Base-by-base conservation (phyloP, 202 grass and related monocot species). In the Zoysia matrella region DNA sequence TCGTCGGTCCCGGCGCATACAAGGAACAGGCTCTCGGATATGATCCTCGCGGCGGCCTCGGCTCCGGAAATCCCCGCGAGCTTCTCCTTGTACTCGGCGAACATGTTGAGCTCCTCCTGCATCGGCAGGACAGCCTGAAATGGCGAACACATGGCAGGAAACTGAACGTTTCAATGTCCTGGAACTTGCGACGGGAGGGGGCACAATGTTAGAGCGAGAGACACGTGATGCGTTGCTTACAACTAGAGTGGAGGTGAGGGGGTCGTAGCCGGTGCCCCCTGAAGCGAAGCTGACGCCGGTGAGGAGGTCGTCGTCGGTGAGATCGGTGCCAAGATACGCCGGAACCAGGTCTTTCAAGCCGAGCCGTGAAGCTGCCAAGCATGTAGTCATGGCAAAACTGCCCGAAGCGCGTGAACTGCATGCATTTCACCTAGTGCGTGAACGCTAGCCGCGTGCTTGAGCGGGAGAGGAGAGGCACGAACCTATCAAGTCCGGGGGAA, bases 281-380 rank as follows among this genome's bases (percentile, higher is more conserved):
- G 84, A 90, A 3, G 84, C 88, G 61, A 90, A 90, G 88, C 84
- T 90, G 58, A 90, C 84, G 52, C 88, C 88, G 3, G 88, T 90
- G 69, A 75, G 71, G 53, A 90, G 67, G 65, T 90, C 88, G 11
- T 60, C 46, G 50, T 81, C 77, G 55, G 74, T 67, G 36, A 90
- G 74, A 60, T 86, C 80, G 1, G 80, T 61, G 52, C 63, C 62
- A 3, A 80, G 75, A 51, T 90, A 90, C 58, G 80, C 63, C 8
- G 88, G 88, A 9, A 90, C 68, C 42, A 86, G 41, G 5, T 86
- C 74, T 65, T 90, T 86, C 72, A 90, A 47, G 43, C 88, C 80
- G 4, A 90, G 70, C 6, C 65, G 49, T 10, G 84, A 83, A 39
- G 84, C 88, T 90, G 70, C n/a, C 50, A 62, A 12, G 36, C 13